Evolutionary conservation across 176 grass and related monocot species (phyloP).

Genomic region (Triticum monococcum): DNA sequence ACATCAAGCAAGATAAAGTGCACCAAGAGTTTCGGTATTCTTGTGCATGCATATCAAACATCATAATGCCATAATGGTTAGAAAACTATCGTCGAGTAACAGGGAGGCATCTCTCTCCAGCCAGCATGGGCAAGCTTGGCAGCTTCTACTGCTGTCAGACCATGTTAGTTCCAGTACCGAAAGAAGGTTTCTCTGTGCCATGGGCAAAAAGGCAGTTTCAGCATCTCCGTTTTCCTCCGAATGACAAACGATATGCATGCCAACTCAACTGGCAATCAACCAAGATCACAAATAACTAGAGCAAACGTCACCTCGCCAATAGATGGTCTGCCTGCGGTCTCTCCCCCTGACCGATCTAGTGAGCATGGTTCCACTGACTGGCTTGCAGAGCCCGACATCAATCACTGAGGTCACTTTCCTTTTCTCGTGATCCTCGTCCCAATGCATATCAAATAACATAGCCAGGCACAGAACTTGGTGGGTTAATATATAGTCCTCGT

Average conservation of each 20-base stretch:
- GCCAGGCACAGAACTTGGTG: slow-evolving; percentile 81
- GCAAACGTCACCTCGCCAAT: slow-evolving; percentile 59
- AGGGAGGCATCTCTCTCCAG: neutral
- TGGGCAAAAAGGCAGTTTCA: neutral
- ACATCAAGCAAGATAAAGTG: neutral
- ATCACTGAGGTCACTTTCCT: slow-evolving; percentile 82
- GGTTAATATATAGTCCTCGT: slow-evolving; percentile 65
- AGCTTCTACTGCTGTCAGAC: neutral
- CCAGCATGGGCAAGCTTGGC: neutral
- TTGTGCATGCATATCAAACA: neutral
- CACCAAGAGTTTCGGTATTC: neutral
- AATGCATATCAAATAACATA: slow-evolving; percentile 92
- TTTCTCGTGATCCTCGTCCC: slow-evolving; percentile 54
- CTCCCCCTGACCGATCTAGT: slow-evolving; percentile 89
- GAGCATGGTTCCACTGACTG: slow-evolving; percentile 72
- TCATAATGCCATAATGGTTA: neutral
- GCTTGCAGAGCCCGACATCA: slow-evolving; percentile 77
- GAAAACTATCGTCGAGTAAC: neutral
- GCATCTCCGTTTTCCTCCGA: neutral
- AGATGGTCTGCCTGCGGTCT: slow-evolving; percentile 80
- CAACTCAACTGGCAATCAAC: neutral
- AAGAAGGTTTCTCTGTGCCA: neutral
- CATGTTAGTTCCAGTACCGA: neutral
- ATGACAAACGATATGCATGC: neutral
- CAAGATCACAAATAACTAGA: slow-evolving; percentile 35